Conservation (phyloP, 371 early-diverging fungal genomes). For the Capillidium heterosporum region DNA sequence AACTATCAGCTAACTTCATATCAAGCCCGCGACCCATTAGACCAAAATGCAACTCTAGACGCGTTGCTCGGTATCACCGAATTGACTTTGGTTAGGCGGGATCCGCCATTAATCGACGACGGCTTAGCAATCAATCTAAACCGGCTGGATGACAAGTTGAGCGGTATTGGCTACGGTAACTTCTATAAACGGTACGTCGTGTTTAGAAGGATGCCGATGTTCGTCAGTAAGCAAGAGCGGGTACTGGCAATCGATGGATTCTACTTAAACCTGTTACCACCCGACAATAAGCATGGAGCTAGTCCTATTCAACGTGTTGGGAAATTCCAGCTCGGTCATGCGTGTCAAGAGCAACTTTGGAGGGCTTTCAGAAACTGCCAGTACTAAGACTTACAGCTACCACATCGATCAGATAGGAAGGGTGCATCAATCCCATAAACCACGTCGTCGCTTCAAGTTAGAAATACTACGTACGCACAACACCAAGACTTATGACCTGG, state of each 20-base stretch:
- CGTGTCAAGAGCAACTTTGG: background rate
- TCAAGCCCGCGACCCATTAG: background rate
- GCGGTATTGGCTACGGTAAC: conserved; percentile 18
- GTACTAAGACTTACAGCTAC: conserved; percentile 34
- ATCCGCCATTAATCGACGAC: background rate
- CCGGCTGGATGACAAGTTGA: conserved; percentile 48
- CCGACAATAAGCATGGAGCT: conserved; percentile 64
- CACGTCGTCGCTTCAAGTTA: conserved; percentile 53
- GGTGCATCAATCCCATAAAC: conserved; percentile 59
- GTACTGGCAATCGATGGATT: conserved; percentile 87
- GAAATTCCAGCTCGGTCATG: conserved; percentile 6
- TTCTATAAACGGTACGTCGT: conserved; percentile 46
- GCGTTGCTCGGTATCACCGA: conserved; percentile 4
- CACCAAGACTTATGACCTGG: conserved; percentile 61
- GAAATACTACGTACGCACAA: conserved; percentile 36
- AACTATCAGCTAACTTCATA: conserved; percentile 45
- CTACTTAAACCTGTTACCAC: conserved; percentile 74
- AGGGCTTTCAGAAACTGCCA: background rate
- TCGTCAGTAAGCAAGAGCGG: conserved; percentile 65
- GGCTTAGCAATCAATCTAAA: conserved; percentile 9
- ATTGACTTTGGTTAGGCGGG: conserved; percentile 6
- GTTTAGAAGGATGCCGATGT: conserved; percentile 49
- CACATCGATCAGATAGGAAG: conserved; percentile 57
- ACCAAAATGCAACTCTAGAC: background rate
- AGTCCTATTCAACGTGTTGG: conserved; percentile 54